Base-by-base conservation (phyloP, 208 protist species). In the Wallacemonas sp. region DNA sequence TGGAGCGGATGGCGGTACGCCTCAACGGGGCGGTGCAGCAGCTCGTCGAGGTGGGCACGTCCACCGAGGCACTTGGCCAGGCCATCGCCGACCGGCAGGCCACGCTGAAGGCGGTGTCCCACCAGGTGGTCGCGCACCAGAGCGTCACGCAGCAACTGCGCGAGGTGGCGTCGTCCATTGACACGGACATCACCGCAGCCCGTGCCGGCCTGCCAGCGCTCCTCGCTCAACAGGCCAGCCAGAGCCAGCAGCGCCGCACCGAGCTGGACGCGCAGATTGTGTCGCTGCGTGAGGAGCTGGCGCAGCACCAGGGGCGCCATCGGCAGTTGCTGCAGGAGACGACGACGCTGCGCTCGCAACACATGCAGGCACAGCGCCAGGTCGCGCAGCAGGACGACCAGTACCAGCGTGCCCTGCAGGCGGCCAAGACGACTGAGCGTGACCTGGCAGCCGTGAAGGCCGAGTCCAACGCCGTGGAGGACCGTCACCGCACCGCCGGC, bases 41-140 rank as follows among this genome's bases (percentile, higher is more conserved):
- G 18, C 67, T 91, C 23, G 33, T 70, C 61, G 54, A 65, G 11
- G 77, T 81, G 44, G 81, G 72, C 18, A 55, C 59, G 16, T 23
- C 49, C 1, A 55, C 70, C n/a, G 84, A 91, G 42, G 45, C 65
- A 11, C 29, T 80, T 23, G 72, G 77, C 55, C 54, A 62, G 16
- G 63, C 46, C 3, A 25, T 91, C 23, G 45, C 31, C 12, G 46
- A 57, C 16, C 26, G 14, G 26, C 61, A 75, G 55, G 49, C 45
- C 8, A 57, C 65, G 14, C n/a, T 39, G 31, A 29, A 49, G 42
- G 39, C 77, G 8, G 26, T n/a, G 29, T 33, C 52, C 5, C 41
- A 49, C 12, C 20, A 72, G 1, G 65, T 71, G 61, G 70, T 70
- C 18, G 68, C 69, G 26, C 54, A 86, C 28, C 75, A 25, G 12